These are phyloP conservation scores for Botrytis tulipae DNA, from an alignment of 2,329 filamentous ascomycete genomes.

Conservation along the genomic window DNA sequence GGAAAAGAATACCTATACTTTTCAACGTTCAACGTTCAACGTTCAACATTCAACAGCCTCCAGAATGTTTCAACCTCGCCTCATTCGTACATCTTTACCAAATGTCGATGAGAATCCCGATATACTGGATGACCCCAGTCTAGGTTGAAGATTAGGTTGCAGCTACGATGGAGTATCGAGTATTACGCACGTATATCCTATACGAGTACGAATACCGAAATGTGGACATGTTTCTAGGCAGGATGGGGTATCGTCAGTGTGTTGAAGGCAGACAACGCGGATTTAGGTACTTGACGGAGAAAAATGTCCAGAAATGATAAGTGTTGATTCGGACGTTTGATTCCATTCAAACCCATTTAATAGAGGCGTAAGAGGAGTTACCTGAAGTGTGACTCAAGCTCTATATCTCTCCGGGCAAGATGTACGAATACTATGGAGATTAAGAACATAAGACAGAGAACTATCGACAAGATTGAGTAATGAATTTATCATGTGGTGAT, in stretches of 20 bases:
- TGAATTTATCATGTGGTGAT: neutral
- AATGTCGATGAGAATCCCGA: neutral
- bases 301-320: neutral
- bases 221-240: neutral
- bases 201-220: neutral
- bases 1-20: neutral
- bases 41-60: neutral
- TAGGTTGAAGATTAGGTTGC: neutral
- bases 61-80: neutral
- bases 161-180: neutral
- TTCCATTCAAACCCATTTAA: neutral
- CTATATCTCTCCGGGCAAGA: neutral
- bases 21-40: neutral
- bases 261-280: neutral
- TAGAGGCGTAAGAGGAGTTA: neutral
- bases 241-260: neutral
- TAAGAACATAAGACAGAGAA: neutral
- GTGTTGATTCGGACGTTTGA: neutral
- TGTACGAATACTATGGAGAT: neutral
- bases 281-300: neutral
- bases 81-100: neutral
- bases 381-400: neutral
- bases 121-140: neutral
- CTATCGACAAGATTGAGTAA: neutral
- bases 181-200: neutral